Conservation (phyloP, 129 eudicot genomes). For the Escallonia rubra region DNA sequence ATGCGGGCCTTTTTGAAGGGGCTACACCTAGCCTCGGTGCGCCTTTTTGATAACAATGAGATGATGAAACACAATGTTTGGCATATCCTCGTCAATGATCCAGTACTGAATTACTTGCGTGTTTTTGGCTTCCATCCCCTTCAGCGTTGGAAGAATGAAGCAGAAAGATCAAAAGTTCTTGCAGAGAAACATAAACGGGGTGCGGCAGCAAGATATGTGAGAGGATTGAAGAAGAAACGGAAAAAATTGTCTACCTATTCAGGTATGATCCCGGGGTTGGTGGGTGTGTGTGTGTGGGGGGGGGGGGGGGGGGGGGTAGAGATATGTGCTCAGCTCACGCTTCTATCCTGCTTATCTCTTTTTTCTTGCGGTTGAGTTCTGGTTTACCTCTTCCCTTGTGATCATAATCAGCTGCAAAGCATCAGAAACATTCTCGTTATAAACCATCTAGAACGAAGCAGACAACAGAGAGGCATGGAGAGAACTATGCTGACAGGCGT, state of each 20-base stretch:
- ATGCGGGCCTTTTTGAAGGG: no score
- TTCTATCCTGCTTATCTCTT: not conserved
- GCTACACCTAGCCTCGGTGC: no score
- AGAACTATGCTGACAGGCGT: slow-evolving; percentile 14
- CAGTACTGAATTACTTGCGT: not conserved
- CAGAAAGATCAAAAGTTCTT: slow-evolving; percentile 57
- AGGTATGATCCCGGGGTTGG: slow-evolving; percentile 19
- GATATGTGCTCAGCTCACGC: no score
- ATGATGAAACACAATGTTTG: no score
- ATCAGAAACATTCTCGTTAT: slow-evolving; percentile 27
- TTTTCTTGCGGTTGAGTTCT: not conserved
- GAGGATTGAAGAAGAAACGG: slow-evolving; percentile 42
- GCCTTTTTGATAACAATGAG: no score
- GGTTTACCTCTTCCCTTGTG: not conserved
- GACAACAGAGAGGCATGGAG: slow-evolving; percentile 13
- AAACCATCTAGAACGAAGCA: slow-evolving; percentile 20
- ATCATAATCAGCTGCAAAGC: slow-evolving; percentile 36
- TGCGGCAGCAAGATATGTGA: slow-evolving; percentile 50
- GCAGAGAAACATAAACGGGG: slow-evolving; percentile 75
- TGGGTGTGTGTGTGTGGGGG: no score
- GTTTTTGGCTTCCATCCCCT: slow-evolving; percentile 2
- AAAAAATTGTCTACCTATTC: slow-evolving; percentile 10
- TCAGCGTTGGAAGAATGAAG: slow-evolving; percentile 75
- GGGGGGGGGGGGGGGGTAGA: not conserved
- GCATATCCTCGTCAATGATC: no score